Percentiles rank a stretch among this genome's conserved stretches.
These are phyloP conservation scores for Malassezia japonica DNA, from an alignment of 1,284 basidiomycete genomes.

Conservation along the genomic window DNA sequence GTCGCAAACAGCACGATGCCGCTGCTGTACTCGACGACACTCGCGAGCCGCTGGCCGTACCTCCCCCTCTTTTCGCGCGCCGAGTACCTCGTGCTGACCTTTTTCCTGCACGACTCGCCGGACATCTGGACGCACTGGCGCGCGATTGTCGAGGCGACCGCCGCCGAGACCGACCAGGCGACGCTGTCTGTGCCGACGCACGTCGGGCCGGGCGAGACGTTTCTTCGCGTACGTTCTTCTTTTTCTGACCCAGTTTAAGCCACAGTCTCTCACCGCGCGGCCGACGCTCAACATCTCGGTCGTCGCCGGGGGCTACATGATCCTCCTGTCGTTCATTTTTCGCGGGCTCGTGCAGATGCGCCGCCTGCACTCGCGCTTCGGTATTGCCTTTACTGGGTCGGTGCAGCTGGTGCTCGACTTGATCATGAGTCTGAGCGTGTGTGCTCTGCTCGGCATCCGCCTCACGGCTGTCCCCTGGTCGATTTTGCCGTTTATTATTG, in stretches of 20 bases:
- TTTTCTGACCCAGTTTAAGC: constrained; percentile 22
- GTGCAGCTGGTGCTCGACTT: constrained; percentile 84
- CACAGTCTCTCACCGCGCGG: constrained; percentile 18
- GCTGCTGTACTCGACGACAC: constrained; percentile 33
- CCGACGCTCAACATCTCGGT: constrained; percentile 51
- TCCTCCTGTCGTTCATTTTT: constrained; percentile 68
- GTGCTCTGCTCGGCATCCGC: constrained; percentile 71
- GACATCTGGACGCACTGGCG: not conserved
- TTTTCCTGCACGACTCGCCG: constrained; percentile 25
- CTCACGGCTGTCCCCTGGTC: constrained; percentile 79
- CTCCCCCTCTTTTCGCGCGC: constrained; percentile 39
- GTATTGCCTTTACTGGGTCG: constrained; percentile 82
- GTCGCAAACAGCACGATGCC: constrained; percentile 27
- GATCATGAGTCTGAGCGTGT: constrained; percentile 82
- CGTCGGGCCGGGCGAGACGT: constrained; percentile 4
- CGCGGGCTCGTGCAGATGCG: constrained; percentile 57
- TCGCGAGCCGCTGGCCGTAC: constrained; percentile 42
- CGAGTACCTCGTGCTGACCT: constrained; percentile 41
- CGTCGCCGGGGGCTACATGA: constrained; percentile 67
- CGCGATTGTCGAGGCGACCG: not conserved
- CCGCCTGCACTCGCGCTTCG: constrained; percentile 73
- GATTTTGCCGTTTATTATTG: constrained; percentile 81
- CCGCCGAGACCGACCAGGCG: not conserved
- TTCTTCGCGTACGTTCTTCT: not conserved
- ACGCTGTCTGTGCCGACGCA: not conserved